Base-by-base conservation (phyloP, 306 rosid genomes). In the Senna siamea region DNA sequence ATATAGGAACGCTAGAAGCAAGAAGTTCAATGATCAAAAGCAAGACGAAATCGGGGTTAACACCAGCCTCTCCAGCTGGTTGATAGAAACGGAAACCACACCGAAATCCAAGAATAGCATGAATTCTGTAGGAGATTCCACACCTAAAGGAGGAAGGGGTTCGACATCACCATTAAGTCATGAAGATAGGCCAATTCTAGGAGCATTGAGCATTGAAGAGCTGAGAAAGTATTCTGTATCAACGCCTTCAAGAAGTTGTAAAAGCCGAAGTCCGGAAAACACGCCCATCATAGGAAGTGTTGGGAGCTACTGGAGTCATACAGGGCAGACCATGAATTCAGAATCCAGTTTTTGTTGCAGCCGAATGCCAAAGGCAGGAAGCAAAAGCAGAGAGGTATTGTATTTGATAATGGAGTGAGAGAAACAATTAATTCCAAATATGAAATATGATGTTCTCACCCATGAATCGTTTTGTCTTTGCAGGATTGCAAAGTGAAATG, bases 41-140 rank as follows among this genome's bases (percentile, higher is more conserved):
- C 46, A 79, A 5, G 83, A 78, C 30, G 54, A 80, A 60, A 17
- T 78, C 66, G 77, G 83, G 22, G 88, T 88, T 0, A 88, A 94
- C 69, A 87, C 93, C 10, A 94, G 97, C 72, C 92, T 92, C 22
- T 94, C 99, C 0, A 88, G 85, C 84, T 94, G 99, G 99, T 72
- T 94, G 85, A 82, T 75, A 73, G 96, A 85, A 81, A 77, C 86
- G 5, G 88, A 86, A 75, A 74, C 28, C 17, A 82, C 86, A 35
- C 89, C 87, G 0, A 44, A 44, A 55, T 76, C 87, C 26, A 69
- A 52, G 23, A 73, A 63, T 15, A 32, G 66, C 2, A 75, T 7
- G 12, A 50, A 56, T 77, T 88, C 87, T 6, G 77, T 66, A 7
- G 86, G 79, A 56, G 79, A 73, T 51, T 72, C 52, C 0, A 61